Evolutionary conservation across 371 early-diverging fungal genomes (phyloP).

Genomic region (Saksenaea vasiformis): DNA sequence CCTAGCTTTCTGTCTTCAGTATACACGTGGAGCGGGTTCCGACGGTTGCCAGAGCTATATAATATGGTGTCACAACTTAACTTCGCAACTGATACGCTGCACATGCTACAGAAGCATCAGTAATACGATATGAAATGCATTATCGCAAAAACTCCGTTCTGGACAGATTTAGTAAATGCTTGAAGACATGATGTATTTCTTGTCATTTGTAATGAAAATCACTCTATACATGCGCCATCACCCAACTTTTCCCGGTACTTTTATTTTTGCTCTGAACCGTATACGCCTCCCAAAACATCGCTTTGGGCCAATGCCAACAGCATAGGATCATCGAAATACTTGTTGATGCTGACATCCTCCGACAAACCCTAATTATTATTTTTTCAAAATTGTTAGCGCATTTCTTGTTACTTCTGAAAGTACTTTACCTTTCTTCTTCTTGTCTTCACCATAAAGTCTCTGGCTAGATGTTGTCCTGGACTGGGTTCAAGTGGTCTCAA

Average conservation of each 20-base stretch:
- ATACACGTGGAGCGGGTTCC: no score
- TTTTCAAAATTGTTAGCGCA: background rate
- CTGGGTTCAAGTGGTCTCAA: conserved; percentile 90
- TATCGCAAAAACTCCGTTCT: no score
- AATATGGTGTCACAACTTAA: no score
- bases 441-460: conserved; percentile 98
- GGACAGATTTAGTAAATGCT: no score
- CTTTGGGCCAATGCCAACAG: conserved; percentile 63
- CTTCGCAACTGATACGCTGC: no score
- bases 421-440: conserved; percentile 83
- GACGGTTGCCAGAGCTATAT: no score
- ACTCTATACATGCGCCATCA: no score
- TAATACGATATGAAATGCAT: no score
- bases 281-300: conserved; percentile 40
- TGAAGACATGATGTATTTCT: background rate
- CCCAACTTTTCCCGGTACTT: background rate
- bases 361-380: conserved; percentile 58
- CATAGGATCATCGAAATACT: conserved; percentile 96
- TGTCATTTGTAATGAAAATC: conserved; percentile 1
- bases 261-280: conserved; percentile 1
- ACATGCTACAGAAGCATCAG: no score
- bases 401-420: background rate
- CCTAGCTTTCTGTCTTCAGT: no score
- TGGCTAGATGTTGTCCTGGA: conserved; percentile 83
- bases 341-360: conserved; percentile 93